These are phyloP conservation scores for Crithidia acanthocephali DNA, from an alignment of 208 protist genomes.

Conservation along the genomic window DNA sequence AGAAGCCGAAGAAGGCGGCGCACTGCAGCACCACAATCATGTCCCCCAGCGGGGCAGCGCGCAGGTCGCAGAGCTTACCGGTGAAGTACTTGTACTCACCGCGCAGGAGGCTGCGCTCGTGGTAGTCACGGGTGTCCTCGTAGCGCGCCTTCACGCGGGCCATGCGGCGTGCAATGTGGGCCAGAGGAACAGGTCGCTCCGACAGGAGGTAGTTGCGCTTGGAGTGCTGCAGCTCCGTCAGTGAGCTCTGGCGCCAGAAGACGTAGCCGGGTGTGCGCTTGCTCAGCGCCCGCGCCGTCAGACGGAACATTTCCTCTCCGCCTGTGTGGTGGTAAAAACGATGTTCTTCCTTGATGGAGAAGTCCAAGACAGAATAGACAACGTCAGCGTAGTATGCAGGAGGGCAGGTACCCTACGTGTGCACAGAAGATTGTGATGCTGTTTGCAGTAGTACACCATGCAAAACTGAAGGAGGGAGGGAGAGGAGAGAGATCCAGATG, in stretches of 20 bases:
- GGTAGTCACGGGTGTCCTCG: constrained; percentile 73
- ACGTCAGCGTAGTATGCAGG: no score
- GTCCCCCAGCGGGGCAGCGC: constrained; percentile 63
- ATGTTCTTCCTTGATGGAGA: no score
- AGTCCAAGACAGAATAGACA: no score
- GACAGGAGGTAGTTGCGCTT: constrained; percentile 81
- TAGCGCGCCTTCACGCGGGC: constrained; percentile 77
- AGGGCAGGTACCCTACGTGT: no score
- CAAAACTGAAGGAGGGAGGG: no score
- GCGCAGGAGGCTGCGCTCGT: constrained; percentile 84
- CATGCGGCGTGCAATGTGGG: constrained; percentile 88
- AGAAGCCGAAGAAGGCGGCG: constrained; percentile 89
- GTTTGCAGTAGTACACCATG: no score
- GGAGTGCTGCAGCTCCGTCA: constrained; percentile 76
- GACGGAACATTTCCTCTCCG: constrained; percentile 45
- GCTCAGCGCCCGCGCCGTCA: constrained; percentile 20
- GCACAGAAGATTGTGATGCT: no score
- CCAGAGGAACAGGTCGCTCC: constrained; percentile 76
- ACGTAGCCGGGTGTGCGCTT: constrained; percentile 90
- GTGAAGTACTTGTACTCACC: constrained; percentile 95
- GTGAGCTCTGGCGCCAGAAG: constrained; percentile 86
- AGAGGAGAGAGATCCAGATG: no score
- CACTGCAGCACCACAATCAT: constrained; percentile 84
- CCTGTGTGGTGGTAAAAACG: no score
- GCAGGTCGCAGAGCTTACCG: constrained; percentile 87